Base-by-base conservation (phyloP, 177 flowering plant species). In the Vitis hybrid region DNA sequence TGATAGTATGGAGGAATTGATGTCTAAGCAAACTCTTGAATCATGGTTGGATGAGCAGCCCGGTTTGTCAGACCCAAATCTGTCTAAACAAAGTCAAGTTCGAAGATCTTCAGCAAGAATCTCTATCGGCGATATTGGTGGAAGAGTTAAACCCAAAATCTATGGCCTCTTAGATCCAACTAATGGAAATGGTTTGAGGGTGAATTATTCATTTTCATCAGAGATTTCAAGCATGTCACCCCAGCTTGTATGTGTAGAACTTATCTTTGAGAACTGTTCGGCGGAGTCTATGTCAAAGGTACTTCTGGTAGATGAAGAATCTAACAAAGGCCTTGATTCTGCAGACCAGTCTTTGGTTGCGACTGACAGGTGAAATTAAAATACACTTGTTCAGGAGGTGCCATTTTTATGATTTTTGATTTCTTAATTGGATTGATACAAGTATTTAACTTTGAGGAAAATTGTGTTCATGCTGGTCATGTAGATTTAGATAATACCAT, bases 21-120 rank as follows among this genome's bases (percentile, higher is more conserved):
- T 92, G 80, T 87, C 96, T 20, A 86, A 80, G 62, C 77, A 75
- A 69, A 83, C 89, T 67, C 80, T 94, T 19, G 97, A 94, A 63
- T 87, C 97, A 55, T 95, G 99, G 98, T 75, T 95, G 79, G 85
- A 80, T 74, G 97, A 90, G 66, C 90, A 85, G 79, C 85, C 89
- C 73, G 69, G 69, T 74, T 68, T 70, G 16, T 77, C 90, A 52
- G 83, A 67, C 48, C 53, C 58, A 16, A 77, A 76, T 66, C 65
- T 79, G 68, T 79, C 88, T 51, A 77, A 72, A 67, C 72, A 55
- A 72, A 70, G 70, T 82, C 71, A 70, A 56, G 71, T 65, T 3
- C 77, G 48, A 14, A 74, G 70, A 70, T 85, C 94, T 77, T 78
- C 83, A n/a, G 97, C 94, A 66, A 85, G 91, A 77, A 89, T 94